Conservation (phyloP, 257 asterid species). For the Scutellaria baicalensis region DNA sequence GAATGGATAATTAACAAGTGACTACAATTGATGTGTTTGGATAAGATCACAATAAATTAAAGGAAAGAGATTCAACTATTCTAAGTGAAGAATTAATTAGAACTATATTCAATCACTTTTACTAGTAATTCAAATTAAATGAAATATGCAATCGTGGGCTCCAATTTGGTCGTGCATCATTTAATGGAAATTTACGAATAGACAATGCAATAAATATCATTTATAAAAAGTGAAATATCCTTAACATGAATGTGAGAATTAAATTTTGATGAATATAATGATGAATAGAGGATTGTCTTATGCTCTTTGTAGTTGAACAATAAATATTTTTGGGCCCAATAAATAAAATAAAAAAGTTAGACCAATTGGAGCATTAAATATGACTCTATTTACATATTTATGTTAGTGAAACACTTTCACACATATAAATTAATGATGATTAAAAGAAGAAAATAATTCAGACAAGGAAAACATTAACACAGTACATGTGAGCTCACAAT, state of each 20-base stretch:
- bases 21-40: too few relatives aligned
- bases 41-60: too few relatives aligned
- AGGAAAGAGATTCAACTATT: too few relatives aligned
- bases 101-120: not conserved
- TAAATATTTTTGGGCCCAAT: slow-evolving; percentile 1
- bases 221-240: not conserved
- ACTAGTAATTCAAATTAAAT: not conserved
- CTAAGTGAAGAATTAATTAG: too few relatives aligned
- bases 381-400: not conserved
- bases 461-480: not conserved
- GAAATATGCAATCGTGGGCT: not conserved
- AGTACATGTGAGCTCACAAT: slow-evolving; percentile 5
- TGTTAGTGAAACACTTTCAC: too few relatives aligned
- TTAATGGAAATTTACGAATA: not conserved
- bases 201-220: not conserved
- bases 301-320: not conserved
- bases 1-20: too few relatives aligned
- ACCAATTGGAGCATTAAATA: not conserved
- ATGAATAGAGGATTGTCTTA: slow-evolving; percentile 1
- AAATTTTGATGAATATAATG: not conserved
- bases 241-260: not conserved
- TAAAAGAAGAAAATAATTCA: not conserved
- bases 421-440: too few relatives aligned
- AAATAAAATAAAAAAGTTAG: not conserved
- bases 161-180: not conserved